Percentiles rank a stretch among this genome's conserved stretches.
These are phyloP conservation scores for Pestalotiopsis fici DNA, from an alignment of 2,329 filamentous ascomycete genomes.

Conservation along the genomic window DNA sequence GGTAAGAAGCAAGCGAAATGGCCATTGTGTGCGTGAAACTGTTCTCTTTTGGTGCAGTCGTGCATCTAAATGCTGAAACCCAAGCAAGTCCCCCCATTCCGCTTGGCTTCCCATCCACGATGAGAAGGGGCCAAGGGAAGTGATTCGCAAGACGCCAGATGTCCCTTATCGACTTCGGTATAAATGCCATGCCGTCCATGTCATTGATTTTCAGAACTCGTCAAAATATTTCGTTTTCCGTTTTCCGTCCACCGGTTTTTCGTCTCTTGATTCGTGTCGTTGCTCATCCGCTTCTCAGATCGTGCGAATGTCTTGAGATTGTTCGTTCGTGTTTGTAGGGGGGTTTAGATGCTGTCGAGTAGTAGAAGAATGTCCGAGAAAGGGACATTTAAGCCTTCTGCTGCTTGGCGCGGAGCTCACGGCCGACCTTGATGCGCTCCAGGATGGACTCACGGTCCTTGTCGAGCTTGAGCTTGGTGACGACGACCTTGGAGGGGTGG, in stretches of 20 bases:
- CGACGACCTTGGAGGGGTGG: conserved; percentile 94
- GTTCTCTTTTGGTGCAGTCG: conserved; percentile 36
- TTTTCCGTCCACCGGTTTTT: conserved; percentile 5
- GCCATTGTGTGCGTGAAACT: conserved; percentile 65
- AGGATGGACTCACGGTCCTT: conserved; percentile 91
- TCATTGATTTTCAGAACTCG: neutral
- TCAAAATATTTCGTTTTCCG: neutral
- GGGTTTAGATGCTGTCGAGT: neutral
- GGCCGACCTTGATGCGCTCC: conserved; percentile 79
- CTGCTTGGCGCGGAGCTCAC: conserved; percentile 74
- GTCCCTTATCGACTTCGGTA: conserved; percentile 3
- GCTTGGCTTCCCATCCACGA: neutral
- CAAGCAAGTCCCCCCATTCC: conserved; percentile 5
- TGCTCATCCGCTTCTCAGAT: conserved; percentile 2
- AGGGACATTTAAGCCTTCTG: conserved; percentile 55
- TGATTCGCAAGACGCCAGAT: conserved; percentile 8
- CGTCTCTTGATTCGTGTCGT: conserved; percentile 15
- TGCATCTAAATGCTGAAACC: conserved; percentile 31
- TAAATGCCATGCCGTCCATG: conserved; percentile 10
- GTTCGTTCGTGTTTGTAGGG: neutral
- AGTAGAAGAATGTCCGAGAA: neutral
- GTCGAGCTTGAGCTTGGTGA: conserved; percentile 98
- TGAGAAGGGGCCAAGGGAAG: neutral
- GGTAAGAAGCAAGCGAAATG: conserved; percentile 61
- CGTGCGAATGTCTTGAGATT: conserved; percentile 6